phyloP scores from a whole-genome alignment of 2,329 filamentous ascomycete genomes.

The Phialophora chinensis region DNA sequence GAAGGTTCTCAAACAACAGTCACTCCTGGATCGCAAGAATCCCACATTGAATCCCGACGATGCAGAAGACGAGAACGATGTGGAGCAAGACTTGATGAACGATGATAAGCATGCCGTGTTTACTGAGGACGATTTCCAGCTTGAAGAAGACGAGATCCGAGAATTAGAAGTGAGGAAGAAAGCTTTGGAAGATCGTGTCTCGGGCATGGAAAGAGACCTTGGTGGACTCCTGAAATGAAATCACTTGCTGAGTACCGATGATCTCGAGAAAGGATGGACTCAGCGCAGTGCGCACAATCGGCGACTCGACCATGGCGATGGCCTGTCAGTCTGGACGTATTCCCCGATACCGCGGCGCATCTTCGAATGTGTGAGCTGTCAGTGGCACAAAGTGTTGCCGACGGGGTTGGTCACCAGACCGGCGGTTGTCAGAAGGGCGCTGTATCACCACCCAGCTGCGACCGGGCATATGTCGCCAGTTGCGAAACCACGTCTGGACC shows the following conservation, averaged over 20 bases:
- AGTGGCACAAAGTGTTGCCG: not conserved
- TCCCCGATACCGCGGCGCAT: not conserved
- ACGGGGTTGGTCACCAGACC: not conserved
- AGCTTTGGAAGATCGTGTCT: slow-evolving; percentile 67
- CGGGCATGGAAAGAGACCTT: slow-evolving; percentile 71
- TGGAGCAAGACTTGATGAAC: slow-evolving; percentile 37
- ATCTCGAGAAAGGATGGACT: not conserved
- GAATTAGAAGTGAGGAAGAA: slow-evolving; percentile 69
- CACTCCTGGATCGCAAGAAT: slow-evolving; percentile 76
- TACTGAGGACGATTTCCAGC: slow-evolving; percentile 52
- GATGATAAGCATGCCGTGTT: slow-evolving; percentile 38
- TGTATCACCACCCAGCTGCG: slow-evolving; percentile 2
- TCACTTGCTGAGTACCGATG: not conserved
- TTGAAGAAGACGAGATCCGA: slow-evolving; percentile 61
- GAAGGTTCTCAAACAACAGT: slow-evolving; percentile 76
- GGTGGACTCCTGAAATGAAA: slow-evolving; percentile 61
- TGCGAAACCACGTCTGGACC: not conserved
- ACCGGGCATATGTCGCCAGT: not conserved
- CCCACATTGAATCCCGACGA: slow-evolving; percentile 61
- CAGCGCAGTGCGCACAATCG: not conserved
- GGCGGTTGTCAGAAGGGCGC: not conserved
- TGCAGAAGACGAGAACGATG: slow-evolving; percentile 59
- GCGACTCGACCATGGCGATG: not conserved
- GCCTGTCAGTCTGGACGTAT: not conserved
- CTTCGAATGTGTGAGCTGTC: not conserved